A percentile compares a stretch with the other conserved stretches of the same genome.
phyloP scores from a whole-genome alignment of 1,284 basidiomycete genomes.

The Papiliotrema laurentii region DNA sequence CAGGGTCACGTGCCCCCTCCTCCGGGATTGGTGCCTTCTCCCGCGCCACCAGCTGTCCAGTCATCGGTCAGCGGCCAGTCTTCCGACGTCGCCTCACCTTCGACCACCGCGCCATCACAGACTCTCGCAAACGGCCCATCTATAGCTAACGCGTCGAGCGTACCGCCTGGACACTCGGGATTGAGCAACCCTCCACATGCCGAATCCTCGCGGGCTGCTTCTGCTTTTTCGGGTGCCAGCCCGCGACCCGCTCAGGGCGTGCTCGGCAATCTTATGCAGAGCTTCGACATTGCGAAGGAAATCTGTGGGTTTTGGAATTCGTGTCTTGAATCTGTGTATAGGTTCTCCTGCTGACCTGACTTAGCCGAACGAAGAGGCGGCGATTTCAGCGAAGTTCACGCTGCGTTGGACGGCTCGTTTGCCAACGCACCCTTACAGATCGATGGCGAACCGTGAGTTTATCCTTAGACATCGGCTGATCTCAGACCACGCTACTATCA shows the following conservation, averaged over 20 bases:
- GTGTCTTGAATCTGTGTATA: too few species aligned
- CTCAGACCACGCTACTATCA: conserved; percentile 95
- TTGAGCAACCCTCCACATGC: conserved; percentile 18
- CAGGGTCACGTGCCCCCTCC: conserved; percentile 13
- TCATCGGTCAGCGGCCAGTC: not conserved
- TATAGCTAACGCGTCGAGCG: too few species aligned
- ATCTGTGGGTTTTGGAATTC: conserved; percentile 68
- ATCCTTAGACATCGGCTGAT: conserved; percentile 4
- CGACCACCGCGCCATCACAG: too few species aligned
- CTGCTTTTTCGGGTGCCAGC: conserved; percentile 50
- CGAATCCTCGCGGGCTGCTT: conserved; percentile 52
- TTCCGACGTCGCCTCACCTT: conserved; percentile 2
- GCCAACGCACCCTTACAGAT: conserved; percentile 83
- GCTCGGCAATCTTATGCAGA: conserved; percentile 87
- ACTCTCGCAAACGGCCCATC: too few species aligned
- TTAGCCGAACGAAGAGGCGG: conserved; percentile 75
- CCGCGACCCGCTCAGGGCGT: conserved; percentile 48
- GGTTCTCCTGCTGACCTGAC: not conserved
- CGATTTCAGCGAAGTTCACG: conserved; percentile 82
- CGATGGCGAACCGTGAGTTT: conserved; percentile 84
- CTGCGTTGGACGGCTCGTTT: conserved; percentile 86
- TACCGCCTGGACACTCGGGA: conserved; percentile 15
- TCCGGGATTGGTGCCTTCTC: conserved; percentile 25
- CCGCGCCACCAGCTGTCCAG: conserved; percentile 12
- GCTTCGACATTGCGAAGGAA: conserved; percentile 93